phyloP scores from a whole-genome alignment of 2,329 filamentous ascomycete species.

The Uncinocarpus reesii region DNA sequence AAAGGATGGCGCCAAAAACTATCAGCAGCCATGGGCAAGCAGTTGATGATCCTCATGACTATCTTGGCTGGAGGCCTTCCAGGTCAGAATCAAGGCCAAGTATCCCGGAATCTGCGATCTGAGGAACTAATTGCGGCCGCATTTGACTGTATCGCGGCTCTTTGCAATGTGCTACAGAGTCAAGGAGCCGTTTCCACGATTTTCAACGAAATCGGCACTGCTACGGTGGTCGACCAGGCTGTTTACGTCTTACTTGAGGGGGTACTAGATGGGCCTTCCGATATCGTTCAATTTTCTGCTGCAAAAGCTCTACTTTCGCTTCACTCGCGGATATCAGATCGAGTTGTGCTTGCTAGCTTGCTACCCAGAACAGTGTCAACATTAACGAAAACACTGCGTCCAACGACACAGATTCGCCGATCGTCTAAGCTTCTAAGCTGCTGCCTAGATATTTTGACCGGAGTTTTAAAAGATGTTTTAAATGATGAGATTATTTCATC shows the following conservation, averaged over 20 bases:
- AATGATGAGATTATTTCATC: slow-evolving; percentile 34
- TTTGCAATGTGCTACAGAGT: slow-evolving; percentile 41
- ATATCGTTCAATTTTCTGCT: slow-evolving; percentile 61
- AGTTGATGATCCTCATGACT: slow-evolving; percentile 74
- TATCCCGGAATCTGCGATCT: slow-evolving; percentile 30
- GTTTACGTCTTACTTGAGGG: slow-evolving; percentile 71
- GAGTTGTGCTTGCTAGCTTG: slow-evolving; percentile 69
- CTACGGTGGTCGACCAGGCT: slow-evolving; percentile 72
- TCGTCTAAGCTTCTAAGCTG: slow-evolving; percentile 54
- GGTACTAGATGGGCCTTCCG: slow-evolving; percentile 53
- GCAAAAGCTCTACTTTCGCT: slow-evolving; percentile 54
- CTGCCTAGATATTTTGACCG: slow-evolving; percentile 49
- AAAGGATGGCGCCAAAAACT: slow-evolving; percentile 70
- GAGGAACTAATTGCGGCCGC: slow-evolving; percentile 68
- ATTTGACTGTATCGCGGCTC: slow-evolving; percentile 55
- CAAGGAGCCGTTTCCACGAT: slow-evolving; percentile 34
- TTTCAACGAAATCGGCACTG: slow-evolving; percentile 47
- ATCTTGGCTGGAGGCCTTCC: slow-evolving; percentile 68
- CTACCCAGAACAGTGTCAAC: slow-evolving; percentile 79
- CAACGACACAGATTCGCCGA: slow-evolving; percentile 51
- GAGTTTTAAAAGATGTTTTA: slow-evolving; percentile 37
- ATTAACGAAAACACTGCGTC: slow-evolving; percentile 63
- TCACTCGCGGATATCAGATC: slow-evolving; percentile 55
- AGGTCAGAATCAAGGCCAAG: slow-evolving; percentile 35
- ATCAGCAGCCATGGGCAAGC: slow-evolving; percentile 62